phyloP scores from a whole-genome alignment of 192 early-diverging fungal species.

The Geosiphon pyriformis region DNA sequence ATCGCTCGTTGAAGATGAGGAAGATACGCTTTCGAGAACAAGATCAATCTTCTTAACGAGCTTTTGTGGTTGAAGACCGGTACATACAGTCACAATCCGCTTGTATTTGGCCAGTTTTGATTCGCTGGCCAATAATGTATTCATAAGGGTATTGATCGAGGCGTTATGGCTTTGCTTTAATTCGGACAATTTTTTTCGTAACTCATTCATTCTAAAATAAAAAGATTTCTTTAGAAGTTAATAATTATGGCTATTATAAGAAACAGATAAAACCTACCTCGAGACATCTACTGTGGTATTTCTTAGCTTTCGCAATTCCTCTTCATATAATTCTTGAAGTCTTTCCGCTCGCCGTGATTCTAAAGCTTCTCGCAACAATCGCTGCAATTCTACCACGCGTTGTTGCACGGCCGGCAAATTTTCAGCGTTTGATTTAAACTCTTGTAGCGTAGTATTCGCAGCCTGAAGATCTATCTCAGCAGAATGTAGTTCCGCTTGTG shows the following conservation, averaged over 20 bases:
- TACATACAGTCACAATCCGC: neutral
- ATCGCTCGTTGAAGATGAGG: no score
- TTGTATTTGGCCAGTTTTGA: neutral
- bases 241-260: no score
- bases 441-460: constrained; percentile 1
- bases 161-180: neutral
- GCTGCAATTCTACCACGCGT: neutral
- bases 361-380: neutral
- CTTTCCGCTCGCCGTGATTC: neutral
- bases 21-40: neutral
- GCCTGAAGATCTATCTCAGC: neutral
- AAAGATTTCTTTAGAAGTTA: no score
- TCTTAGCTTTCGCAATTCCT: neutral
- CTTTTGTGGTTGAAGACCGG: neutral
- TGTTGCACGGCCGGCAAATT: neutral
- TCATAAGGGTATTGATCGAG: neutral
- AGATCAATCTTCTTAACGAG: neutral
- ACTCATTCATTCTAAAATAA: neutral
- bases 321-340: neutral
- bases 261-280: neutral
- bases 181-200: neutral
- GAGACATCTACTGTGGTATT: neutral
- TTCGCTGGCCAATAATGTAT: neutral
- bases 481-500: neutral
- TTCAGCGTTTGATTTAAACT: neutral